Evolutionary conservation across 768 basidiomycete species (phyloP), one percentile per base, ranked within the genome.

Genomic region (Leccinum truebloodii): DNA sequence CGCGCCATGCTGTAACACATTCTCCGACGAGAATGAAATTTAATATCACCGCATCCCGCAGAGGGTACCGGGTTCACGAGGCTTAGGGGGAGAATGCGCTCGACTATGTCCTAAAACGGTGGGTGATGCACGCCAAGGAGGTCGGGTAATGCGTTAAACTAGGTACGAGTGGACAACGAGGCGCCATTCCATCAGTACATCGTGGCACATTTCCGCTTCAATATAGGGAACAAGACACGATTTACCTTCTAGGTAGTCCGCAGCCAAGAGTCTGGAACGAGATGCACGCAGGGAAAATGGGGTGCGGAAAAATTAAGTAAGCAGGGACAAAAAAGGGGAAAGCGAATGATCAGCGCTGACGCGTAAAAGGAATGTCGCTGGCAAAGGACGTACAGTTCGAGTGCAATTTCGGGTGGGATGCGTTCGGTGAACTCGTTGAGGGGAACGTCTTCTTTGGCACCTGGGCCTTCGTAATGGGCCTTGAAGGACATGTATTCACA

Each of bases 401-500:
- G 75, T 1, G 91, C 90, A 51, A 97, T 83, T 72, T 96, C 94
- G 1, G 92, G 92, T 1, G 87, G 86, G 54, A 98, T 82, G 20
- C 95, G 83, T 64, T 95, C 93, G 63, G 82, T 74, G 64, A 94
- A 89, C 65, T 97, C 94, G 22, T 81, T 78, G 2, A 83, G 69
- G 4, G 94, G 92, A 22, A 90, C 78, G 53, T 94, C 91, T 66
- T 94, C 92, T 64, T 87, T 92, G 7, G 84, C 77, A 1, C 82
- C 84, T 2, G 77, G 79, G n/a, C 82, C 81, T 62, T 88, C 86
- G 70, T 92, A 94, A 61, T 93, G 81, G 1, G 86, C 78, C 75
- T 90, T 95, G 80, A 90, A 95, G 34, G 84, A 78, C 77, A 96
- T 90, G 70, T 94, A 97, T 73, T 98, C 95, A 46, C 93, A 81